Base-by-base conservation (phyloP, 2,329 filamentous ascomycete genomes). In the Pseudohalonectria lignicola region DNA sequence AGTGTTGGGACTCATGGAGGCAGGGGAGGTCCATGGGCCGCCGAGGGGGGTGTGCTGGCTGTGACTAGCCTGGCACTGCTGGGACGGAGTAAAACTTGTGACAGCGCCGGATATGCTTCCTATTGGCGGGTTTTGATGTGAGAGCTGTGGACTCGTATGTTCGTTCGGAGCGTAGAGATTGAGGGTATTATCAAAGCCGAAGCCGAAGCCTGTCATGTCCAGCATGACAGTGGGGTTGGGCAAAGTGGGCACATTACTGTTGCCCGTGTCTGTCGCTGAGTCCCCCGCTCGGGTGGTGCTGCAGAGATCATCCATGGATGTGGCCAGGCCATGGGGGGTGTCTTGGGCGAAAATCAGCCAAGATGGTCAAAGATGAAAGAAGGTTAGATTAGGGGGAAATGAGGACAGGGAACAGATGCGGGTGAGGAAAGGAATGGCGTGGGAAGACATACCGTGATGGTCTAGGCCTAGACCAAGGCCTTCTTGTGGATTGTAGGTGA, bases 101-200 rank as follows among this genome's bases (percentile, higher is more conserved):
- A 26, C 23, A 26, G 12, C 23, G 7, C 23, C 23, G 23, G 23
- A 26, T 8, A 26, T 12, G 23, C 23, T 26, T 26, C 23, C 23
- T 8, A 26, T 12, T 26, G 23, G 23, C 7, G 8, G 23, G 23
- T 7, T 26, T 8, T 26, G 23, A 8, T 26, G 23, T 8, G 23
- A 7, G 7, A 26, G 23, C 23, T 26, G 8, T 8, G 23, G 23
- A 12, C 23, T 26, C 8, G 23, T 26, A 26, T 7, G 12, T 26
- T 7, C 23, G 12, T 26, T 37, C 26, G 42, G 35, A 23, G 36
- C 34, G 31, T 56, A 54, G 44, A 57, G 55, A 13, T 47, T 50
- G 18, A 58, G 45, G 38, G 59, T 51, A 21, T 54, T 51, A 21
- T 54, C 53, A 44, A 62, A 53, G 39, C 49, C 50, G 43, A 62